Evolutionary conservation across 2,329 filamentous ascomycete species (phyloP), one percentile per base, ranked within the genome.

Genomic region (Penicillium brasilianum): DNA sequence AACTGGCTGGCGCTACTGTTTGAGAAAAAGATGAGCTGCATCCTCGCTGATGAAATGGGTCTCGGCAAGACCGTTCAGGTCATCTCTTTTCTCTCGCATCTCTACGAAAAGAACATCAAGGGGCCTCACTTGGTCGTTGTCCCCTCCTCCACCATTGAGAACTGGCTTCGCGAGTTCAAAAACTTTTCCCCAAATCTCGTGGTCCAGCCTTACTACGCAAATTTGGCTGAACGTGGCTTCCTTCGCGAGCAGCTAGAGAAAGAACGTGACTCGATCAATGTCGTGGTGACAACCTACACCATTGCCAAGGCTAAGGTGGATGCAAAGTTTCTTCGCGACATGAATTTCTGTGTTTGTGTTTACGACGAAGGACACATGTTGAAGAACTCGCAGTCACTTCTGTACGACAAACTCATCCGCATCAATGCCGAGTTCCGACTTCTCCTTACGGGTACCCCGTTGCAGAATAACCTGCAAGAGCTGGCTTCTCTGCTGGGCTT

Each of bases 1-100:
- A 98, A 98, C 73, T 99, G 95, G 95, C 85, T 99, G 72, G 88
- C 89, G 58, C 79, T 98, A 49, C 84, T 99, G 14, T 96, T 92
- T 79, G 84, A 88, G 55, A 88, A 91, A 60, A 84, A 88, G 30
- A 85, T 96, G 55, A 94, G 92, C 49, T 94, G 93, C 64, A 98
- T 99, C 59, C 82, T 99, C 18, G 95, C 95, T 1, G 95, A 99
- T 74, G 95, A 99, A 74, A 99, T 99, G 95, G 95, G 82, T 49
- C 82, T 94, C 43, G 95, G 95, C 49, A 99, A 99, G 82, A 99
- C 95, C 0, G 97, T 93, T 70, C 94, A 99, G 72, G 92, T 98
- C 63, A 97, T 99, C 68, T 88, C 92, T 0, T 92, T 99, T 70
- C 84, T 99, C 49, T 90, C 92, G 16, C 89, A 97, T 69, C 82